Conservation (phyloP, 192 early-diverging fungal species). For the Allomyces macrogynus region DNA sequence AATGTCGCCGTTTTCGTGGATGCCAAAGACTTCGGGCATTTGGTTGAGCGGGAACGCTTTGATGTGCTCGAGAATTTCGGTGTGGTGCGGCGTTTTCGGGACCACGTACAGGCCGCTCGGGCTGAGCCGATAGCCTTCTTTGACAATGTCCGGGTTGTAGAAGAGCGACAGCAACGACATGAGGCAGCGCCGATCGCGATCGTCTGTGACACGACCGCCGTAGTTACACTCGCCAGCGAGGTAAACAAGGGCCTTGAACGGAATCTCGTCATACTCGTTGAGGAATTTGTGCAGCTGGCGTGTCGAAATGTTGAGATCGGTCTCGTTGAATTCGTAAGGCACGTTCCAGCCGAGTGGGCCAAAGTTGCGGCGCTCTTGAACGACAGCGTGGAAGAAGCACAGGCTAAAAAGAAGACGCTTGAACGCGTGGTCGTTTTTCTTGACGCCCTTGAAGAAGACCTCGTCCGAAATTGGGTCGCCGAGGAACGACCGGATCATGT, state of each 20-base stretch:
- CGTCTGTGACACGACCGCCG: constrained; percentile 45
- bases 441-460: constrained; percentile 28
- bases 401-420: constrained; percentile 41
- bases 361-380: constrained; percentile 16
- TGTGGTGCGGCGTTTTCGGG: constrained; percentile 27
- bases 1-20: constrained; percentile 49
- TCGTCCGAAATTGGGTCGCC: constrained; percentile 37
- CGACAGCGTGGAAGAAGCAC: constrained; percentile 42
- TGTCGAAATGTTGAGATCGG: constrained; percentile 34
- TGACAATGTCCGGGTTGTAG: constrained; percentile 26
- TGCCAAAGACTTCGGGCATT: constrained; percentile 41
- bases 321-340: constrained; percentile 47
- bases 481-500: constrained; percentile 32
- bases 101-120: constrained; percentile 30
- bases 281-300: constrained; percentile 41
- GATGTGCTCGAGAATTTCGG: constrained; percentile 34
- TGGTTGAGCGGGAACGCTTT: constrained; percentile 33
- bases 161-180: constrained; percentile 32
- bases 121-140: constrained; percentile 27
- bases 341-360: constrained; percentile 29
- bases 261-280: constrained; percentile 34
- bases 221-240: constrained; percentile 44
- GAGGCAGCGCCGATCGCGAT: constrained; percentile 39
- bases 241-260: constrained; percentile 37
- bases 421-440: constrained; percentile 47